Evolutionary conservation across 148 eudicot species (phyloP).

Genomic region (Talinum fruticosum): DNA sequence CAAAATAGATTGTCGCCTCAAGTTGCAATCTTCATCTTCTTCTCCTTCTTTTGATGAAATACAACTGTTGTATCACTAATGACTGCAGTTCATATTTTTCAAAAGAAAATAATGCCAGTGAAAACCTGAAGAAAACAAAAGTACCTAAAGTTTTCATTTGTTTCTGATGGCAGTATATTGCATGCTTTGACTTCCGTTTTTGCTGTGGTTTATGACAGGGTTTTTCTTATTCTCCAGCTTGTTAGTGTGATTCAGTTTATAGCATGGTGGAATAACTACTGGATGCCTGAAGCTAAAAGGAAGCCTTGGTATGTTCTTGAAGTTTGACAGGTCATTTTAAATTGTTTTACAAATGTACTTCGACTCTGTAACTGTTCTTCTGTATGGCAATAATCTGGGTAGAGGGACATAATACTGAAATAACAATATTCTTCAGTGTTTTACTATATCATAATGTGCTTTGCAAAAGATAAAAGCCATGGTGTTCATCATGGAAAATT

Average conservation of each 20-base stretch:
- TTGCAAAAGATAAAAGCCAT: not conserved
- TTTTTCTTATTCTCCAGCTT: slow-evolving; percentile 84
- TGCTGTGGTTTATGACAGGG: slow-evolving; percentile 33
- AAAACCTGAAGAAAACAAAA: too few species aligned
- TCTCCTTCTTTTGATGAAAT: too few species aligned
- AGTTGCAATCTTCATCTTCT: too few species aligned
- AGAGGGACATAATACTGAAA: not conserved
- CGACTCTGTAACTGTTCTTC: not conserved
- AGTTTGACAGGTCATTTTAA: not conserved
- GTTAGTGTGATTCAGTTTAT: slow-evolving; percentile 87
- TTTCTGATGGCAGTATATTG: slow-evolving; percentile 1
- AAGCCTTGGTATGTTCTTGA: slow-evolving; percentile 54
- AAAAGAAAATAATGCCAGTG: too few species aligned
- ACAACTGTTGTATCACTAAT: too few species aligned
- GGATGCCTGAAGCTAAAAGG: slow-evolving; percentile 71
- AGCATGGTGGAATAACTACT: slow-evolving; percentile 88
- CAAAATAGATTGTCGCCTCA: too few species aligned
- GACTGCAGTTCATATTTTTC: too few species aligned
- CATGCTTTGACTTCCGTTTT: not conserved
- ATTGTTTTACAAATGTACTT: not conserved
- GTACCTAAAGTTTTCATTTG: not conserved
- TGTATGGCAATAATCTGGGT: not conserved
- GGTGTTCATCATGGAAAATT: too few species aligned
- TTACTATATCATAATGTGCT: not conserved
- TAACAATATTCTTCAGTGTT: not conserved